These are phyloP conservation scores for Iris macrosiphon DNA, from an alignment of 106 monocot species.

Conservation along the genomic window DNA sequence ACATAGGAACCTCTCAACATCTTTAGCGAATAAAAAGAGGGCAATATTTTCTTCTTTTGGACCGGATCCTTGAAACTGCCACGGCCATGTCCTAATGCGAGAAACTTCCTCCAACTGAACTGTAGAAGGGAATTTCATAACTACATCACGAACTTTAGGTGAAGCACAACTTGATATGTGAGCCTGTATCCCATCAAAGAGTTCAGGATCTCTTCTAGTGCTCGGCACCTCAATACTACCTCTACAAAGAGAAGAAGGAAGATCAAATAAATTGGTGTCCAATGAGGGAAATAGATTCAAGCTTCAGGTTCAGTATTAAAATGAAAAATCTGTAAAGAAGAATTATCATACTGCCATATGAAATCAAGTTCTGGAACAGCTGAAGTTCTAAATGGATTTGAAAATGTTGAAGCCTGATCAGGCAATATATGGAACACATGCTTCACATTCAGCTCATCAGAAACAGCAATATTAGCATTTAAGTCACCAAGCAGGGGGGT, in stretches of 20 bases:
- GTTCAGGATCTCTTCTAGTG: constrained; percentile 22
- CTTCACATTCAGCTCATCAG: constrained; percentile 19
- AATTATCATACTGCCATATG: constrained; percentile 82
- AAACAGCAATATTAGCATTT: constrained; percentile 7
- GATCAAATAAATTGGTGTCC: background rate
- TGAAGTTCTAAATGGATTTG: constrained; percentile 13
- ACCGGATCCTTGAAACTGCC: constrained; percentile 35
- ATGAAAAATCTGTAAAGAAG: constrained; percentile 8
- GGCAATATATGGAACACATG: constrained; percentile 6
- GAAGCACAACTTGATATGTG: constrained; percentile 73
- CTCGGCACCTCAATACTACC: constrained; percentile 61
- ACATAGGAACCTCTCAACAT: constrained; percentile 51
- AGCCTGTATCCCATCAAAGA: constrained; percentile 69
- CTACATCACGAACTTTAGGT: constrained; percentile 58
- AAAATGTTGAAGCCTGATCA: constrained; percentile 14
- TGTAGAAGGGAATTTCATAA: constrained; percentile 40
- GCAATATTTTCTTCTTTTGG: constrained; percentile 76
- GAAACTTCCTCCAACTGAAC: constrained; percentile 59
- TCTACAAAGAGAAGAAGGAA: constrained; percentile 29
- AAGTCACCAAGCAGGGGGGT: background rate
- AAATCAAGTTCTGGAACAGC: constrained; percentile 56
- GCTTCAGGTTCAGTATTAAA: background rate
- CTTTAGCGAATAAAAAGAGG: constrained; percentile 89
- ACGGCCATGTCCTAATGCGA: constrained; percentile 41
- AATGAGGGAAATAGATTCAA: background rate